Evolutionary conservation across 2,329 filamentous ascomycete species (phyloP).

Genomic region (Sordariomycetes sp.): DNA sequence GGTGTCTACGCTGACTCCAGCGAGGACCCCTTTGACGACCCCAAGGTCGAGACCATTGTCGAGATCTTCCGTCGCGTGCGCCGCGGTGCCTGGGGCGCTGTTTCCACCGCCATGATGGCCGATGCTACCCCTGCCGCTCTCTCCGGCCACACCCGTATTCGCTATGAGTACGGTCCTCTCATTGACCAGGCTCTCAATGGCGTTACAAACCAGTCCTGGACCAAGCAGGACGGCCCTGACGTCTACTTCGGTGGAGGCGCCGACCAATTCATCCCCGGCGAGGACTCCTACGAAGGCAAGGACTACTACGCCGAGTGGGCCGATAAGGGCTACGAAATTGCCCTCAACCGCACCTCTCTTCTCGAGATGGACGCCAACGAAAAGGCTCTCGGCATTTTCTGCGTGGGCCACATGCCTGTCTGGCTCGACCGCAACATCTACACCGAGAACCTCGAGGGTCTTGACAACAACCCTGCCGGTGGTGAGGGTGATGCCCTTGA

Average conservation of each 20-base stretch:
- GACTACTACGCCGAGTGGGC: slow-evolving; percentile 74
- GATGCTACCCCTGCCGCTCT: slow-evolving; percentile 77
- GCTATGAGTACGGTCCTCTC: slow-evolving; percentile 60
- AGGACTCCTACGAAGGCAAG: slow-evolving; percentile 56
- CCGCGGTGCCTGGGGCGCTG: slow-evolving; percentile 52
- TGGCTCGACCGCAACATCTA: slow-evolving; percentile 85
- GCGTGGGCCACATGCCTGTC: slow-evolving; percentile 64
- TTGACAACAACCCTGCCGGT: slow-evolving; percentile 62
- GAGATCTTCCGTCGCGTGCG: slow-evolving; percentile 66
- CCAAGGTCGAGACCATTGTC: slow-evolving; percentile 77
- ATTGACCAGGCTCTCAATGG: slow-evolving; percentile 71
- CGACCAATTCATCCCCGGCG: slow-evolving; percentile 65
- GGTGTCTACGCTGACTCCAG: slow-evolving; percentile 75
- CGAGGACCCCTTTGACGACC: slow-evolving; percentile 65
- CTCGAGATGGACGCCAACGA: slow-evolving; percentile 44
- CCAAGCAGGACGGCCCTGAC: slow-evolving; percentile 62
- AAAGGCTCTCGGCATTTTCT: slow-evolving; percentile 71
- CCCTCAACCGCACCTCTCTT: slow-evolving; percentile 66
- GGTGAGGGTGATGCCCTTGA: slow-evolving; percentile 56
- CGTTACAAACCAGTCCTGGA: slow-evolving; percentile 74
- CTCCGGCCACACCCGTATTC: slow-evolving; percentile 62
- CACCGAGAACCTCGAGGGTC: slow-evolving; percentile 54
- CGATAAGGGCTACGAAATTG: slow-evolving; percentile 62
- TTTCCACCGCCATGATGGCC: slow-evolving; percentile 72
- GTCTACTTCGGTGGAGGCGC: slow-evolving; percentile 78